Percentiles rank a stretch among this genome's conserved stretches.
phyloP scores from a whole-genome alignment of 371 early-diverging fungal genomes.

The Lichtheimia corymbifera region DNA sequence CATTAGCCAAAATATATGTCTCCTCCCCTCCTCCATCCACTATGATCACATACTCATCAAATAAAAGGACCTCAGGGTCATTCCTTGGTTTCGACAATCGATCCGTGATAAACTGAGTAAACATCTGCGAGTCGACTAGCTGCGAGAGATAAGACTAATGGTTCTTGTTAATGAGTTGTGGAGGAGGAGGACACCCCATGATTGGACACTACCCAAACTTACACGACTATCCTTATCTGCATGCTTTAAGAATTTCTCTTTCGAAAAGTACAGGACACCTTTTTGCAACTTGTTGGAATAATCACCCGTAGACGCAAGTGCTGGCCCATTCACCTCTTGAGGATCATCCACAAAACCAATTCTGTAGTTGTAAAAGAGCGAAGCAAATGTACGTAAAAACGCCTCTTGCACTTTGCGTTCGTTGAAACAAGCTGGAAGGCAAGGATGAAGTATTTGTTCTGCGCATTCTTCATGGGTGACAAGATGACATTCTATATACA shows the following conservation, averaged over 20 bases:
- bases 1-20: not conserved
- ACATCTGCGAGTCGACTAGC: conserved; percentile 76
- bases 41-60: conserved; percentile 28
- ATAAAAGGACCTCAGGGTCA: conserved; percentile 77
- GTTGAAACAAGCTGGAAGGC: conserved; percentile 67
- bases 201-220: conserved; percentile 13
- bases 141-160: conserved; percentile 58
- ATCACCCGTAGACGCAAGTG: conserved; percentile 15
- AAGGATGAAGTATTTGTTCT: conserved; percentile 57
- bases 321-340: conserved; percentile 17
- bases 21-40: too few species aligned
- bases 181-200: not conserved
- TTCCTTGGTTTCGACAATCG: conserved; percentile 62
- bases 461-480: conserved; percentile 60
- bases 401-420: conserved; percentile 70
- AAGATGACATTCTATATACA: conserved; percentile 49
- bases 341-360: conserved; percentile 46
- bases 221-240: conserved; percentile 73
- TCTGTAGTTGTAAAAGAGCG: conserved; percentile 74
- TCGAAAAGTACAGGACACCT: conserved; percentile 47
- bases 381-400: conserved; percentile 78
- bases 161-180: too few species aligned
- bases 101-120: conserved; percentile 80
- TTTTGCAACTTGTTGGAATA: conserved; percentile 14
- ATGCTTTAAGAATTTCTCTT: conserved; percentile 63